Evolutionary conservation across 306 rosid genomes (phyloP).

Genomic region (Quercus engelmannii): DNA sequence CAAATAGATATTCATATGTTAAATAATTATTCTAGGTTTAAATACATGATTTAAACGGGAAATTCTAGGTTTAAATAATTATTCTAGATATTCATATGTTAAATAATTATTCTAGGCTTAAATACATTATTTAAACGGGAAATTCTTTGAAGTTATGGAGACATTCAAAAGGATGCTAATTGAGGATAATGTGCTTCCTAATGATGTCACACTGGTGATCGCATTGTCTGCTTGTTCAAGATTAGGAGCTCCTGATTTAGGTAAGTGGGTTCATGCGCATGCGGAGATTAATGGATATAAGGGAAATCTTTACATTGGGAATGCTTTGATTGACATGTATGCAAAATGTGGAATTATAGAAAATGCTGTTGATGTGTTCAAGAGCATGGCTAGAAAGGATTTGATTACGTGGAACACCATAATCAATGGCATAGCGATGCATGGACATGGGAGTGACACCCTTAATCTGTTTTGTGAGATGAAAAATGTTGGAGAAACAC

Average conservation of each 20-base stretch:
- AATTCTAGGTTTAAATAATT: too few relatives aligned
- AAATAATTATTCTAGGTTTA: too few relatives aligned
- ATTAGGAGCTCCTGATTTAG: constrained; percentile 41
- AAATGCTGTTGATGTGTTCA: constrained; percentile 49
- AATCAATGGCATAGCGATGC: too few relatives aligned
- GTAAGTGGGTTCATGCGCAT: too few relatives aligned
- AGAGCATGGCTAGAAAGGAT: too few relatives aligned
- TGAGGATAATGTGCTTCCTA: constrained; percentile 53
- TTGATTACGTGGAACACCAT: too few relatives aligned
- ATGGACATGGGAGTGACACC: neutral
- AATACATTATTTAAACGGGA: neutral
- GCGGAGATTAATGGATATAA: too few relatives aligned
- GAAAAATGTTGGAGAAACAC: constrained; percentile 43
- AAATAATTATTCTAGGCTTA: too few relatives aligned
- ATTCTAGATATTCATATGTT: too few relatives aligned
- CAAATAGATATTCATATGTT: too few relatives aligned
- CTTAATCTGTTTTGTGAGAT: constrained; percentile 54
- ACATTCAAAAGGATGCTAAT: constrained; percentile 60
- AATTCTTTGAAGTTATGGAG: neutral
- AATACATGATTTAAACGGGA: too few relatives aligned
- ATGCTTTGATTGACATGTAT: constrained; percentile 41
- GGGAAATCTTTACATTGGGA: too few relatives aligned
- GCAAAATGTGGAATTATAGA: constrained; percentile 75
- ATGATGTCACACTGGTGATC: constrained; percentile 59
- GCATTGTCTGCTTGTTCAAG: constrained; percentile 68